Evolutionary conservation across 202 grass and related monocot genomes (phyloP).

Genomic region (Thinopyrum obtusiflorum): DNA sequence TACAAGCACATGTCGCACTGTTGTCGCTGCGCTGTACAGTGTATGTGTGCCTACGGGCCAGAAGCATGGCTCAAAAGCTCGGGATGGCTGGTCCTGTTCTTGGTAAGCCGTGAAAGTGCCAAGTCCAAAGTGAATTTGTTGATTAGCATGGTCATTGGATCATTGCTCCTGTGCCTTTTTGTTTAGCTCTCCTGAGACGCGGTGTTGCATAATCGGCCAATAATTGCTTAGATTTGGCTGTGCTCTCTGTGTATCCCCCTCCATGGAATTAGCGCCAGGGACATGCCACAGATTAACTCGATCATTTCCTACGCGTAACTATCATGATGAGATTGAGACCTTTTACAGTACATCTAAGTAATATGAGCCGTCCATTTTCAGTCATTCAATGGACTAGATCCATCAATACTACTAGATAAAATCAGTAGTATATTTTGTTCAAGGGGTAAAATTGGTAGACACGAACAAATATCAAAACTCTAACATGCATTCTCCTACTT

Average conservation of each 20-base stretch:
- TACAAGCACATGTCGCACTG: neutral
- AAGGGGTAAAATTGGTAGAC: too few species aligned
- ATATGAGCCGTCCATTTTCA: too few species aligned
- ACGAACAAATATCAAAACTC: too few species aligned
- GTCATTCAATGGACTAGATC: too few species aligned
- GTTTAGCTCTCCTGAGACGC: neutral
- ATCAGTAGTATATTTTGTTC: too few species aligned
- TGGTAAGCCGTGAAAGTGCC: neutral
- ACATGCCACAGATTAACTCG: neutral
- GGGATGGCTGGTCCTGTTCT: neutral
- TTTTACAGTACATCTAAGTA: too few species aligned
- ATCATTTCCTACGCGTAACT: neutral
- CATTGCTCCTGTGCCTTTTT: neutral
- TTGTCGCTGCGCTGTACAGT: neutral
- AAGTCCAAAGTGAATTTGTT: neutral
- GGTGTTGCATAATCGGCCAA: neutral
- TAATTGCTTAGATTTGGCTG: neutral
- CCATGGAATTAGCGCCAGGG: neutral
- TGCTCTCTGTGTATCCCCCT: neutral
- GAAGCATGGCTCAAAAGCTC: neutral
- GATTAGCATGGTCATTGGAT: neutral
- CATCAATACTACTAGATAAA: too few species aligned
- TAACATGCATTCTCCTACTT: too few species aligned
- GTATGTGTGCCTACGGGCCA: neutral
- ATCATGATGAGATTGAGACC: too few species aligned